Base-by-base conservation (phyloP, 257 asterid genomes). In the Schizonepeta tenuifolia region DNA sequence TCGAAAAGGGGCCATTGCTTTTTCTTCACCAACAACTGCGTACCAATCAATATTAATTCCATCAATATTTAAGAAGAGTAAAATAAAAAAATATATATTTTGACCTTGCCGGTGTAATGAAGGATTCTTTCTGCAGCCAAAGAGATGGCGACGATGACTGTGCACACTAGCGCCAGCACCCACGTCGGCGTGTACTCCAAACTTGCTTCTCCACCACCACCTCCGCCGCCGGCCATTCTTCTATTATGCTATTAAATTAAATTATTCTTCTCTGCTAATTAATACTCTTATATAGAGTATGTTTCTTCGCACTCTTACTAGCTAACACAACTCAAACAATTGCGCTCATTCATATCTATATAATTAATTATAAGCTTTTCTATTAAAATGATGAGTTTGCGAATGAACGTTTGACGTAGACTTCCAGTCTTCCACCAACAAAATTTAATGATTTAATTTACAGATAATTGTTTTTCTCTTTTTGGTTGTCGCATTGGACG, bases 181-280 rank as follows among this genome's bases (percentile, higher is more conserved):
- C 96, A 89, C 46, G 96, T 89, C 9, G 96, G 91, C 14, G 93
- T 87, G 20, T 67, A 86, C 78, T 89, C 85, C 70, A 89, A 77
- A 15, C 74, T 75, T 2, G 17, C 86, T 24, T 67, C 84, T 1
- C 53, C 88, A 5, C 81, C 78, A 5, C 69, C 69, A 0, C 54
- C 63, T 28, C 82, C 84, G 59, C 83, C 85, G 13, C 79, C 88
- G 13, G 75, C 79, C 84, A 78, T 81, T 56, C 1, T 9, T 24
- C 11, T 3, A 31, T 31, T 31, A 5, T 28, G 2, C 28, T 26
- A 26, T 26, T 26, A n/a, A n/a, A n/a, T n/a, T n/a, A n/a, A n/a
- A n/a, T n/a, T n/a, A n/a, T n/a, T n/a, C n/a, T n/a, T n/a, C n/a
- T n/a, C n/a, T n/a, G n/a, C n/a, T n/a, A n/a, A n/a, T n/a, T n/a